Evolutionary conservation across 306 rosid genomes (phyloP), one percentile per base, ranked within the genome.

Genomic region (Dryas octopetala): DNA sequence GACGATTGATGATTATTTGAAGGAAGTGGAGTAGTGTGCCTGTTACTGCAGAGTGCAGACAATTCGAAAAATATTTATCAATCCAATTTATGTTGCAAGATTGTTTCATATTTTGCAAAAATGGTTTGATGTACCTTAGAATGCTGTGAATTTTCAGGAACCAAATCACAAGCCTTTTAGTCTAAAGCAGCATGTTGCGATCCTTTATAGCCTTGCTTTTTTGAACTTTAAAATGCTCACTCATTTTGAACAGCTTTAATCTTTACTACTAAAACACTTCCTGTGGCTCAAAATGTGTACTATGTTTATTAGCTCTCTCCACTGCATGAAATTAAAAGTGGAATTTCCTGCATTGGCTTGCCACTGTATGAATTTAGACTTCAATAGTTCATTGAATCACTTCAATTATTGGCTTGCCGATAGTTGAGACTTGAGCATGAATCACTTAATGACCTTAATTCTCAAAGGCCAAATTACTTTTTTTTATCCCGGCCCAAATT

Each of bases 1-100:
- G 9, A 97, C 92, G 82, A 90, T 96, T 60, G 98, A 96, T 48
- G 99, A 96, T 82, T 96, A 96, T 71, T 85, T 96, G 81, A 98
- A 87, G 57, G 99, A 96, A 90, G 98, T 96, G 73, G 99, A 96
- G 74, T 92, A 88, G 78, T 67, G 23, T 83, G 77, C 70, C n/a
- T 49, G 45, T 43, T 63, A 11, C 73, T 10, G 47, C 45, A 1
- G 16, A 73, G 26, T 10, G 47, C 38, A 0, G 23, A 73, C 45
- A 59, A 2, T 59, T 11, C 48, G 26, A 5, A 46, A 46, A 15
- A 41, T 32, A 16, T 7, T 12, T 11, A 6, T 61, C 7, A 28
- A 1, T 61, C 66, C 11, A 49, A 16, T 38, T 28, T 46, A 47
- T 49, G 68, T 46, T 73, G 76, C 48, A 5, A 60, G 38, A 60